phyloP scores from a whole-genome alignment of 192 early-diverging fungal genomes.

The Coemansia asiatica region DNA sequence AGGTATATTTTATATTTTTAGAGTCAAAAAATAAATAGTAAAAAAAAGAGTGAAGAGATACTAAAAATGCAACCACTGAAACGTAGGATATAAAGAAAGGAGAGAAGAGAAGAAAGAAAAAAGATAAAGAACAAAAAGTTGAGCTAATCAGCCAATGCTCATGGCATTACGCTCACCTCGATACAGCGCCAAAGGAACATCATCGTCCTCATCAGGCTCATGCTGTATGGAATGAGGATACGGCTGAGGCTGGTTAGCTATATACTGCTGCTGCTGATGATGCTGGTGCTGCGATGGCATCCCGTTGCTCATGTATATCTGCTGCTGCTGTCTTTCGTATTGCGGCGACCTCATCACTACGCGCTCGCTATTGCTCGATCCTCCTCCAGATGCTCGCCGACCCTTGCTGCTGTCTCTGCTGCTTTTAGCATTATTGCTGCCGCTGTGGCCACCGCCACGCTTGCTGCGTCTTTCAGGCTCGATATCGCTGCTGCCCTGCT shows the following conservation, averaged over 20 bases:
- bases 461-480: background rate
- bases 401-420: constrained; percentile 17
- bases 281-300: constrained; percentile 7
- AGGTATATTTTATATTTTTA: too few relatives aligned
- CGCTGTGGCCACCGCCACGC: constrained; percentile 5
- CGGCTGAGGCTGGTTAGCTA: background rate
- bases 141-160: constrained; percentile 28
- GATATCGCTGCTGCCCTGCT: background rate
- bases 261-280: constrained; percentile 8
- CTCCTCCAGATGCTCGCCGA: constrained; percentile 29
- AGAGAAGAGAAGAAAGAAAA: constrained; percentile 3
- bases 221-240: background rate
- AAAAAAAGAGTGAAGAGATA: constrained; percentile 3
- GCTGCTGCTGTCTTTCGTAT: constrained; percentile 57
- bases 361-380: constrained; percentile 24
- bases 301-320: constrained; percentile 40
- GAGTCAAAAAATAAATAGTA: constrained; percentile 10
- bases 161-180: constrained; percentile 53
- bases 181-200: constrained; percentile 65
- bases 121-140: background rate
- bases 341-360: constrained; percentile 54
- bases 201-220: constrained; percentile 61
- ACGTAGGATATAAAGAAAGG: constrained; percentile 4
- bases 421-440: constrained; percentile 4
- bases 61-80: constrained; percentile 8